phyloP scores from a whole-genome alignment of 176 grass and related monocot species.

The Eragrostis nindensis region DNA sequence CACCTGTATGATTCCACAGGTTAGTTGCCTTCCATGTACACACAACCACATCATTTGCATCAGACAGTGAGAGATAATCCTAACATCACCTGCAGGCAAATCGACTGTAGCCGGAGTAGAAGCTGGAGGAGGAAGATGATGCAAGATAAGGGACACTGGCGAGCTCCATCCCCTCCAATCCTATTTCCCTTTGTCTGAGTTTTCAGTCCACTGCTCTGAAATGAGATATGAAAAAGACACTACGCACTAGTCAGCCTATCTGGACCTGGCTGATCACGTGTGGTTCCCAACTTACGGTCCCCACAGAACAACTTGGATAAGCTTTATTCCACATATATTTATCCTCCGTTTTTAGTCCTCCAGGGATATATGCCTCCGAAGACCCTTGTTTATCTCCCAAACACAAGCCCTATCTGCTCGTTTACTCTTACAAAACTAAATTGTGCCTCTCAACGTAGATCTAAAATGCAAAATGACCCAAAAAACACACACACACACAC shows the following conservation, averaged over 20 bases:
- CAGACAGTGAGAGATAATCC: background rate
- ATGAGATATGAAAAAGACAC: slow-evolving; percentile 28
- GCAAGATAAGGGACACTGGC: slow-evolving; percentile 39
- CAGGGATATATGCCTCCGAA: slow-evolving; percentile 10
- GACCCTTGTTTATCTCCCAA: slow-evolving; percentile 1
- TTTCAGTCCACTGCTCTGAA: slow-evolving; percentile 14
- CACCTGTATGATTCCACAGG: slow-evolving; percentile 31
- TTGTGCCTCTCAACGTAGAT: slow-evolving; percentile 6
- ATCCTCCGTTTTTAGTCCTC: slow-evolving; percentile 27
- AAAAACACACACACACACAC: background rate
- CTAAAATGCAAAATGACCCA: background rate
- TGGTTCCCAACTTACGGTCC: slow-evolving; percentile 49
- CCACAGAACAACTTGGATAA: slow-evolving; percentile 45
- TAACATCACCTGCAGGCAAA: slow-evolving; percentile 45
- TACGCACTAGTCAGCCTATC: slow-evolving; percentile 43
- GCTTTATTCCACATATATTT: slow-evolving; percentile 41
- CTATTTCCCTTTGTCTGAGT: slow-evolving; percentile 27
- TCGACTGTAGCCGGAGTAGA: slow-evolving; percentile 24
- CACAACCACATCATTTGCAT: slow-evolving; percentile 5
- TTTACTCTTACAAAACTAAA: slow-evolving; percentile 13
- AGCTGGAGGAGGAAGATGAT: slow-evolving; percentile 39
- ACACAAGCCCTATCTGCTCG: background rate
- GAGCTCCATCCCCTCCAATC: slow-evolving; percentile 40
- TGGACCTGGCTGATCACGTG: slow-evolving; percentile 39
- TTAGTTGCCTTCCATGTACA: slow-evolving; percentile 27